Evolutionary conservation across 164 flowering plant species (phyloP).

Genomic region (Tetracentron sinense): DNA sequence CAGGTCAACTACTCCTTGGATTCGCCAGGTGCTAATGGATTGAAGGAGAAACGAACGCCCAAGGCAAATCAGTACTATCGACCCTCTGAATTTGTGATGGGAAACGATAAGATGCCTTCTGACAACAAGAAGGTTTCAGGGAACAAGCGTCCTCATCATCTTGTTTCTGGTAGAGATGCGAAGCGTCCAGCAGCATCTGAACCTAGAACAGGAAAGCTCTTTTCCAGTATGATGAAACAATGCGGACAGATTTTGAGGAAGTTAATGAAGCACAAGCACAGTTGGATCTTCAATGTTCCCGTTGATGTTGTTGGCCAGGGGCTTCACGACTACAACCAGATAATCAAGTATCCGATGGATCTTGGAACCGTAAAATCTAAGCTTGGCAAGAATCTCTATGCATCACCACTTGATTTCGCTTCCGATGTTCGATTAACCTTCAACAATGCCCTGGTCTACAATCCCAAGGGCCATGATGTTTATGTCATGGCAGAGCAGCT

Average conservation of each 20-base stretch:
- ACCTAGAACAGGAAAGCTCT: background rate
- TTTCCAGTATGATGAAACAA: slow-evolving; percentile 31
- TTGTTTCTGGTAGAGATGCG: slow-evolving; percentile 20
- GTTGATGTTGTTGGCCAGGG: slow-evolving; percentile 65
- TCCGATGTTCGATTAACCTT: slow-evolving; percentile 75
- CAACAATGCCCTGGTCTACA: slow-evolving; percentile 69
- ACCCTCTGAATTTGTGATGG: slow-evolving; percentile 9
- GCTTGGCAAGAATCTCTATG: slow-evolving; percentile 39
- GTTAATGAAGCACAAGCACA: slow-evolving; percentile 60
- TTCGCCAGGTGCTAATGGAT: slow-evolving; percentile 6
- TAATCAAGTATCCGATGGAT: slow-evolving; percentile 84
- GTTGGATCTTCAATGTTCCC: slow-evolving; percentile 57
- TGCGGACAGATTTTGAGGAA: slow-evolving; percentile 57
- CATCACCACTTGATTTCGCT: slow-evolving; percentile 57
- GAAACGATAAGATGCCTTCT: slow-evolving; percentile 19
- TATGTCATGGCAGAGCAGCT: slow-evolving; percentile 45
- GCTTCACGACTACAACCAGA: slow-evolving; percentile 68
- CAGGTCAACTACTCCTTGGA: background rate
- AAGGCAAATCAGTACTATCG: slow-evolving; percentile 18
- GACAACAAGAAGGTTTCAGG: slow-evolving; percentile 41
- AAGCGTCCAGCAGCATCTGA: slow-evolving; percentile 32
- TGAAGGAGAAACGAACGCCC: slow-evolving; percentile 21
- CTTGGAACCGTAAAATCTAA: slow-evolving; percentile 73
- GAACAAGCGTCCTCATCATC: slow-evolving; percentile 35
- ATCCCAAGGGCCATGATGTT: slow-evolving; percentile 76